phyloP scores from a whole-genome alignment of 139 green algal species.

The Volvox reticuliferus region DNA sequence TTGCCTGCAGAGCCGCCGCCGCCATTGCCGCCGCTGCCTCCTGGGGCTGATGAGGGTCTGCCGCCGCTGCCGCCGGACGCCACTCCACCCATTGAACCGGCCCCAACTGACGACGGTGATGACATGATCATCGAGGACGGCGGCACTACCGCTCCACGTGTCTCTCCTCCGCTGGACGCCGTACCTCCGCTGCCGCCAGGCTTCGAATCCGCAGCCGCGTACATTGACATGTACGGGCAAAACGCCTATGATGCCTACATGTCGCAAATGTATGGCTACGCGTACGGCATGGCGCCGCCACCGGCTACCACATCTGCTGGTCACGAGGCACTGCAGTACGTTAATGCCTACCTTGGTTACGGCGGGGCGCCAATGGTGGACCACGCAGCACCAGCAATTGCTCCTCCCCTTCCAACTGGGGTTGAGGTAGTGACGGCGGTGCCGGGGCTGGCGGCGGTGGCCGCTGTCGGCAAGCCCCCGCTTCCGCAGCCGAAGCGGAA shows the following conservation, averaged over 20 bases:
- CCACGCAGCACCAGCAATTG: not conserved
- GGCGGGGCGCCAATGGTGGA: not conserved
- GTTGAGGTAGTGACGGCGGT: not conserved
- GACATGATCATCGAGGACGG: conserved; percentile 35
- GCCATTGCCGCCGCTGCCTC: not conserved
- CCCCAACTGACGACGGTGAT: not conserved
- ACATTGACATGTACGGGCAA: not conserved
- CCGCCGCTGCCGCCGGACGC: not conserved
- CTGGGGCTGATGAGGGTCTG: not conserved
- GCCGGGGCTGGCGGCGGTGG: not conserved
- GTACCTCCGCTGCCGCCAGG: conserved; percentile 17
- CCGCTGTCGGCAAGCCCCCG: not conserved
- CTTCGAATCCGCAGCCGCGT: conserved; percentile 16
- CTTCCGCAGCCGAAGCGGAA: conserved; percentile 10
- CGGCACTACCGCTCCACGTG: not conserved
- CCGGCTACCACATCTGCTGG: conserved; percentile 12
- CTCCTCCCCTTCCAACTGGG: not conserved
- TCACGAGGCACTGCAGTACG: conserved; percentile 32
- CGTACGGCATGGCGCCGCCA: conserved; percentile 45
- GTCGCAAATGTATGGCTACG: conserved; percentile 39
- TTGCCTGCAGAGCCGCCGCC: not conserved
- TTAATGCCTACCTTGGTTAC: conserved; percentile 23
- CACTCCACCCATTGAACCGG: not conserved
- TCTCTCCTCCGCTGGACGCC: not conserved
- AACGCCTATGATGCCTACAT: conserved; percentile 21